Base-by-base conservation (phyloP, 148 eudicot genomes). In the Fagopyrum esculentum region DNA sequence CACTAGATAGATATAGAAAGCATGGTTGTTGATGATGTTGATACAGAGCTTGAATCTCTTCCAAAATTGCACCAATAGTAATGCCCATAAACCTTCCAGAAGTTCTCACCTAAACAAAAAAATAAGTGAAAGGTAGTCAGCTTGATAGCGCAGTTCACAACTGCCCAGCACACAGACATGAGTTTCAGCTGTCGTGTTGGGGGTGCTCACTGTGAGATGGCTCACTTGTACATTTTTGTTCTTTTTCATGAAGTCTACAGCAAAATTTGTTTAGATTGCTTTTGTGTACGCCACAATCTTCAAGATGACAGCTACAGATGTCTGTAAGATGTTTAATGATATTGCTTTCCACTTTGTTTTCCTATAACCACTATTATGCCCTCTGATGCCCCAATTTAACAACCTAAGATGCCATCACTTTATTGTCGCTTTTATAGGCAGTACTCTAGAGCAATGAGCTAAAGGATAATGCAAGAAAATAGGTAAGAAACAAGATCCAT, bases 21-120 rank as follows among this genome's bases (percentile, higher is more conserved):
- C 99, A 96, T n/a, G 99, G 91, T 66, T 96, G 99, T 71, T 88
- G 98, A 77, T 96, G 99, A 59, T 92, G 95, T 64, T 85, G 85
- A 85, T 88, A 96, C 45, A 92, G 80, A 45, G 86, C 87, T 82
- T 96, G 98, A 85, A 96, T 93, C 86, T 96, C 99, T 82, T 89
- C 98, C 52, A 96, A 84, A 84, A 96, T 92, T 76, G 86, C 99
- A 70, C 99, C 99, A 85, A 96, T 85, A 81, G 99, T 96, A 77
- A 89, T 50, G 47, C 98, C 99, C 99, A 96, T 96, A 77, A 82
- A 89, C 69, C 93, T 87, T 80, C 89, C 93, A 60, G 98, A 90
- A 82, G 98, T 96, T 86, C 98, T 88, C 76, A 96, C 98, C 99
- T 96, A 44, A 73, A 84, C 9, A 80, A 79, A 40, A 30, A 52